Percentiles rank a stretch among this genome's conserved stretches.
phyloP scores from a whole-genome alignment of 2,329 filamentous ascomycete species.

The Amauroascus niger region DNA sequence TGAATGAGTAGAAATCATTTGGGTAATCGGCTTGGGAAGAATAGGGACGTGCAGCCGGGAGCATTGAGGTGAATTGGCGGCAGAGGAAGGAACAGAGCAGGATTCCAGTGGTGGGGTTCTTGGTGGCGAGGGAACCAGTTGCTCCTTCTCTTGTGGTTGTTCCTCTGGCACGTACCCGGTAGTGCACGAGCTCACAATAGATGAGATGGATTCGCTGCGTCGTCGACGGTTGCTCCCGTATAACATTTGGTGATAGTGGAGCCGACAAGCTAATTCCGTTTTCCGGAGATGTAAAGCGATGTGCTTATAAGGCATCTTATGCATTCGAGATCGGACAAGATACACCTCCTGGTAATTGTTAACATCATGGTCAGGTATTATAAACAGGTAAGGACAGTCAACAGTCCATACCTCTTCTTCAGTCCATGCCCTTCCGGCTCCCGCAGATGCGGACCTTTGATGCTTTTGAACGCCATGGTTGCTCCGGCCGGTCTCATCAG shows the following conservation, averaged over 20 bases:
- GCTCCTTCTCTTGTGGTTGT: neutral
- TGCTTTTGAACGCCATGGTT: slow-evolving; percentile 49
- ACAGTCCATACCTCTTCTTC: slow-evolving; percentile 76
- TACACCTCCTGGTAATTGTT: slow-evolving; percentile 57
- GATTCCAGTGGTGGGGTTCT: slow-evolving; percentile 8
- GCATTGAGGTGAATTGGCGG: slow-evolving; percentile 2
- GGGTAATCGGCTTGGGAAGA: slow-evolving; percentile 11
- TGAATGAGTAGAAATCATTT: neutral
- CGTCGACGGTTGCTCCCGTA: slow-evolving; percentile 73
- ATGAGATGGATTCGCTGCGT: slow-evolving; percentile 61
- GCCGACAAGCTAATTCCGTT: slow-evolving; percentile 75
- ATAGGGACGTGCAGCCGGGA: slow-evolving; percentile 10
- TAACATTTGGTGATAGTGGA: slow-evolving; percentile 79
- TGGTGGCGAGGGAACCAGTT: slow-evolving; percentile 4
- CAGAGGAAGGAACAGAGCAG: slow-evolving; percentile 10
- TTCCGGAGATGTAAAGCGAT: slow-evolving; percentile 78
- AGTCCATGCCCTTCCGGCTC: slow-evolving; percentile 72
- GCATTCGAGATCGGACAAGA: slow-evolving; percentile 69
- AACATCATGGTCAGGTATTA: neutral
- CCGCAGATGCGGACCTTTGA: slow-evolving; percentile 59
- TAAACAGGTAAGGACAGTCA: neutral
- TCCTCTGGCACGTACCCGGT: slow-evolving; percentile 15
- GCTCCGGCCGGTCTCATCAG: neutral
- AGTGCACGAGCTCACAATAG: slow-evolving; percentile 41
- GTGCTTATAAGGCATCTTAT: slow-evolving; percentile 87